Percentiles rank a stretch among this genome's conserved stretches.
phyloP scores from a whole-genome alignment of 2,329 filamentous ascomycete species.

The Aspergillus sp. region DNA sequence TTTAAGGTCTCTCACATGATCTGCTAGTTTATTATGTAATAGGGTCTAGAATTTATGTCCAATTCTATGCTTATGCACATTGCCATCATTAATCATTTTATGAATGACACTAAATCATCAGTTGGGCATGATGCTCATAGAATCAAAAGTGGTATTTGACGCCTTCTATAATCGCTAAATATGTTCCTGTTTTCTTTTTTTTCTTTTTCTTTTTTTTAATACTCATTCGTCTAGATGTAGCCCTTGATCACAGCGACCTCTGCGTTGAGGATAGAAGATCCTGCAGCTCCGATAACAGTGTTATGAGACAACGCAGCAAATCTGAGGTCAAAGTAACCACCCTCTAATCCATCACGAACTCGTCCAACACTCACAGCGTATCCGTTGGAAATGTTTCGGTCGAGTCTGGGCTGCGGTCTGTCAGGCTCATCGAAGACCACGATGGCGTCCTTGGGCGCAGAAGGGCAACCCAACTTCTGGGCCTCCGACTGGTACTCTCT shows the following conservation, averaged over 20 bases:
- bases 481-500: slow-evolving; percentile 77
- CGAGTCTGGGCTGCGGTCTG: slow-evolving; percentile 83
- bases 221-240: slow-evolving; percentile 52
- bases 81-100: too few relatives aligned
- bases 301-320: slow-evolving; percentile 92
- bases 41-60: slow-evolving; percentile 5
- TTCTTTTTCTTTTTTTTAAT: slow-evolving; percentile 2
- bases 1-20: background rate
- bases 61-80: slow-evolving; percentile 2
- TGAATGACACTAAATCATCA: too few relatives aligned
- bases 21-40: slow-evolving; percentile 3
- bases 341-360: slow-evolving; percentile 72
- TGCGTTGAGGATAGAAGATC: slow-evolving; percentile 89
- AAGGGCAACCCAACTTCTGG: slow-evolving; percentile 77
- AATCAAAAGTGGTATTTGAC: slow-evolving; percentile 8
- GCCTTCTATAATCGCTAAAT: slow-evolving; percentile 10
- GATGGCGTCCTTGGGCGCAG: slow-evolving; percentile 76
- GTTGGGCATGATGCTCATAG: too few relatives aligned
- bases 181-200: slow-evolving; percentile 1
- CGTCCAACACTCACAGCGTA: slow-evolving; percentile 90
- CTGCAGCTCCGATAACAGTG: slow-evolving; percentile 92
- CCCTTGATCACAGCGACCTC: slow-evolving; percentile 90
- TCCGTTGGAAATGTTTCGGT: slow-evolving; percentile 77
- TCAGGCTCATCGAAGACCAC: slow-evolving; percentile 85
- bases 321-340: slow-evolving; percentile 87